Conservation (phyloP, 208 protist species). For the Crithidia brevicula region DNA sequence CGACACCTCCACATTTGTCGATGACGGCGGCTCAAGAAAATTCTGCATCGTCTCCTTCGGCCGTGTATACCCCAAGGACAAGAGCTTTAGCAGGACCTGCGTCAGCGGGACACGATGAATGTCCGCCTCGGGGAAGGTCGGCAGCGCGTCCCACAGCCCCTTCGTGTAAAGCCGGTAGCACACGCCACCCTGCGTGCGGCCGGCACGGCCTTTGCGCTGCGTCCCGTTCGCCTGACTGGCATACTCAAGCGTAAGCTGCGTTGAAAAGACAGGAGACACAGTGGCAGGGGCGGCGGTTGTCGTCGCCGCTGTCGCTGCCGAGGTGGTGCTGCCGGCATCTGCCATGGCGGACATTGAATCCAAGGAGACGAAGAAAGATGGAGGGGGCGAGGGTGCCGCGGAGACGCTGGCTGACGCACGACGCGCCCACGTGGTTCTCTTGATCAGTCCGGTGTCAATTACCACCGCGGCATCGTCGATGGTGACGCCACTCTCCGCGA, state of each 20-base stretch:
- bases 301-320: background rate
- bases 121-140: slow-evolving; percentile 87
- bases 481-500: slow-evolving; percentile 97
- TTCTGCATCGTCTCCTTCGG: slow-evolving; percentile 74
- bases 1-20: slow-evolving; percentile 61
- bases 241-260: slow-evolving; percentile 75
- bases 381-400: background rate
- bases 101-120: slow-evolving; percentile 95
- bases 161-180: slow-evolving; percentile 97
- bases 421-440: slow-evolving; percentile 81
- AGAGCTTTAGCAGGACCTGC: slow-evolving; percentile 89
- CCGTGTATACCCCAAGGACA: slow-evolving; percentile 68
- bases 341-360: too few species aligned
- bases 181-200: slow-evolving; percentile 97
- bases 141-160: slow-evolving; percentile 58
- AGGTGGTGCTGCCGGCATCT: too few species aligned
- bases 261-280: slow-evolving; percentile 47
- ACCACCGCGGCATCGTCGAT: slow-evolving; percentile 96
- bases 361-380: slow-evolving; percentile 8
- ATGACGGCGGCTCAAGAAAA: slow-evolving; percentile 79
- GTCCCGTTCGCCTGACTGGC: slow-evolving; percentile 96
- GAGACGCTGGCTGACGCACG: background rate
- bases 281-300: background rate
- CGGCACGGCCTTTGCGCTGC: slow-evolving; percentile 99
- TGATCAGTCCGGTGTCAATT: slow-evolving; percentile 96